A percentile compares a stretch with the other conserved stretches of the same genome.
Conservation (phyloP, 2,329 filamentous ascomycete species). For the Epichloe amarillans region DNA sequence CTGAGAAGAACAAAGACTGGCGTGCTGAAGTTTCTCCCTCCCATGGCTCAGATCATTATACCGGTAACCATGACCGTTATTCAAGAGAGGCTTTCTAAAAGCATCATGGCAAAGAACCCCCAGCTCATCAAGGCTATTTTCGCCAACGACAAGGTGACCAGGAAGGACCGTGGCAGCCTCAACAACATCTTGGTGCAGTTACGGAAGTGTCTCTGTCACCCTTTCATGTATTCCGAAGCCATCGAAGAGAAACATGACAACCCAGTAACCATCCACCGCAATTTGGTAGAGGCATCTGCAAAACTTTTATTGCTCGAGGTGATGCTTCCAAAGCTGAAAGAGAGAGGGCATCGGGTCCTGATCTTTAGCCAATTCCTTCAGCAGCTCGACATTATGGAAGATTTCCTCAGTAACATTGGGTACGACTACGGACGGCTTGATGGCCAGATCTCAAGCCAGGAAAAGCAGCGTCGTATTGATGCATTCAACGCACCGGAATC, state of each 20-base stretch:
- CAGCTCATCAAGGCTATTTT: slow-evolving; percentile 82
- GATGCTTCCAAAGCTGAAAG: slow-evolving; percentile 75
- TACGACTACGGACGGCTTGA: slow-evolving; percentile 71
- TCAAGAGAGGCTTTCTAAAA: slow-evolving; percentile 89
- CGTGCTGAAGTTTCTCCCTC: slow-evolving; percentile 80
- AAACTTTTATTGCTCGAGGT: slow-evolving; percentile 76
- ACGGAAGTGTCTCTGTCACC: slow-evolving; percentile 87
- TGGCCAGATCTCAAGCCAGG: slow-evolving; percentile 63
- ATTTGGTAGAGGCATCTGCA: slow-evolving; percentile 79
- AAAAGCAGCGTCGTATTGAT: slow-evolving; percentile 92
- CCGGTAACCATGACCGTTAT: slow-evolving; percentile 91
- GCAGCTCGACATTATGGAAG: slow-evolving; percentile 81
- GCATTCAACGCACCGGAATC: slow-evolving; percentile 81
- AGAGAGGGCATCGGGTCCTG: slow-evolving; percentile 77
- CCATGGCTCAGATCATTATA: slow-evolving; percentile 88
- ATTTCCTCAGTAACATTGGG: slow-evolving; percentile 69
- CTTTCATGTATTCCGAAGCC: slow-evolving; percentile 81
- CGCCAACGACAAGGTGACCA: slow-evolving; percentile 50
- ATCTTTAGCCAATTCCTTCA: slow-evolving; percentile 93
- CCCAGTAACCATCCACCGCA: slow-evolving; percentile 52
- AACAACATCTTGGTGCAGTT: slow-evolving; percentile 95
- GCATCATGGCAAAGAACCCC: slow-evolving; percentile 81
- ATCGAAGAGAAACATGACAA: slow-evolving; percentile 72
- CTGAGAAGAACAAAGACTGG: slow-evolving; percentile 72
- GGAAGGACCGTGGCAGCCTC: slow-evolving; percentile 62